Evolutionary conservation across 768 basidiomycete genomes (phyloP).

Genomic region (Cubamyces lactineus): DNA sequence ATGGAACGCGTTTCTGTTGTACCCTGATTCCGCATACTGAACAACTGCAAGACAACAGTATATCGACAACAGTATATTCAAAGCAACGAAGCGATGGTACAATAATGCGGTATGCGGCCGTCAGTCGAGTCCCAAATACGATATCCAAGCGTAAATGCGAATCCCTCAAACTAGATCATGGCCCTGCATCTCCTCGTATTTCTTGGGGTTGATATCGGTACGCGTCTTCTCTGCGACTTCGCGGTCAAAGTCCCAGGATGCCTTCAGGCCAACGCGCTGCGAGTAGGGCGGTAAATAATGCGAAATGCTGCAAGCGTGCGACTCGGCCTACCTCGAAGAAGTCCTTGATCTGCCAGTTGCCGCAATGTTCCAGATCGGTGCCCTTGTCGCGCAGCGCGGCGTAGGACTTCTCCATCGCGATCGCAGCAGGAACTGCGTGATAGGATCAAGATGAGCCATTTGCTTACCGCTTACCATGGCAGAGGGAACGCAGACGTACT

Average conservation of each 20-base stretch:
- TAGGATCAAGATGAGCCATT: background rate
- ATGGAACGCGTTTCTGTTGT: background rate
- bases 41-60: no score
- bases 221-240: conserved; percentile 25
- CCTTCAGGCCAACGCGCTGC: conserved; percentile 30
- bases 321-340: conserved; percentile 30
- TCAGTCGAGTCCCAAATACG: no score
- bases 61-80: no score
- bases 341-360: conserved; percentile 33
- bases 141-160: no score
- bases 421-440: conserved; percentile 26
- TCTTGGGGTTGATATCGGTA: conserved; percentile 29
- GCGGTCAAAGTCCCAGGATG: conserved; percentile 28
- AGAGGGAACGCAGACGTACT: conserved; percentile 10
- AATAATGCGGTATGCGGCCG: no score
- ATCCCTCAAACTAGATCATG: conserved; percentile 27
- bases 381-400: conserved; percentile 29
- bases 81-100: no score
- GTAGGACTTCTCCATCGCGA: conserved; percentile 33
- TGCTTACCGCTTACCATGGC: background rate
- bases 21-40: no score
- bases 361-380: conserved; percentile 30
- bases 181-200: conserved; percentile 29
- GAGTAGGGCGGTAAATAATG: background rate
- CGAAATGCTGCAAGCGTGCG: background rate